phyloP scores from a whole-genome alignment of 805 yeast species.

The Kuraishia floccosa region DNA sequence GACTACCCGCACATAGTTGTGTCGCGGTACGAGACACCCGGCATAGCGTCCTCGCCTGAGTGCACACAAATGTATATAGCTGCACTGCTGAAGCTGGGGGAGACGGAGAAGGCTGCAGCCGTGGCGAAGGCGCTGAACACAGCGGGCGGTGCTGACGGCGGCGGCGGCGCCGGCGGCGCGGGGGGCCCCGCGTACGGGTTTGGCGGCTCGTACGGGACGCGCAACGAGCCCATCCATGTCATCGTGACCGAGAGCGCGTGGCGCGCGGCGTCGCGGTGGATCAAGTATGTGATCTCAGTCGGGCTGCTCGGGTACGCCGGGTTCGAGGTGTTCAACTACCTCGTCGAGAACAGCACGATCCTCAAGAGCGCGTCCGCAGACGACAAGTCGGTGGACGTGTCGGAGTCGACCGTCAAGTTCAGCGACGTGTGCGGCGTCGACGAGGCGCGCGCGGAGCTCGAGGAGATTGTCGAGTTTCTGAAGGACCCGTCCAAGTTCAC shows the following conservation, averaged over 20 bases:
- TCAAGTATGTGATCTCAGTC: conserved; percentile 78
- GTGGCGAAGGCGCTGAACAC: conserved; percentile 36
- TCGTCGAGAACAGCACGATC: conserved; percentile 76
- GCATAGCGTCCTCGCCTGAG: conserved; percentile 75
- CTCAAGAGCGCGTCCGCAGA: conserved; percentile 62
- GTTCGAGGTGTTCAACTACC: conserved; percentile 64
- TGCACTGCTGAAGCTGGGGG: conserved; percentile 72
- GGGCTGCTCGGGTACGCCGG: conserved; percentile 74
- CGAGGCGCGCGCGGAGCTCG: conserved; percentile 95
- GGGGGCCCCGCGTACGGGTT: conserved; percentile 7
- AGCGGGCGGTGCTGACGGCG: conserved; percentile 10
- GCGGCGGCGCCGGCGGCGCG: conserved; percentile 8
- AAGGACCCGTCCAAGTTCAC: conserved; percentile 95
- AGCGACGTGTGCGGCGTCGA: conserved; percentile 96
- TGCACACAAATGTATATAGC: conserved; percentile 72
- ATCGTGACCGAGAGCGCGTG: conserved; percentile 77
- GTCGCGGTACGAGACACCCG: conserved; percentile 88
- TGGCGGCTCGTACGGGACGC: conserved; percentile 36
- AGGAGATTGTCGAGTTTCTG: conserved; percentile 95
- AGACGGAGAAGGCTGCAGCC: conserved; percentile 65
- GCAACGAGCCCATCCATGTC: conserved; percentile 87
- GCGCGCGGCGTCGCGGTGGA: conserved; percentile 73
- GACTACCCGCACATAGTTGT: conserved; percentile 95
- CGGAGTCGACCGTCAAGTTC: conserved; percentile 78
- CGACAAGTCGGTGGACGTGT: conserved; percentile 74